Percentiles rank a stretch among this genome's conserved stretches.
phyloP scores from a whole-genome alignment of 352 stramenopile species.

The Thraustochytrium sp. region DNA sequence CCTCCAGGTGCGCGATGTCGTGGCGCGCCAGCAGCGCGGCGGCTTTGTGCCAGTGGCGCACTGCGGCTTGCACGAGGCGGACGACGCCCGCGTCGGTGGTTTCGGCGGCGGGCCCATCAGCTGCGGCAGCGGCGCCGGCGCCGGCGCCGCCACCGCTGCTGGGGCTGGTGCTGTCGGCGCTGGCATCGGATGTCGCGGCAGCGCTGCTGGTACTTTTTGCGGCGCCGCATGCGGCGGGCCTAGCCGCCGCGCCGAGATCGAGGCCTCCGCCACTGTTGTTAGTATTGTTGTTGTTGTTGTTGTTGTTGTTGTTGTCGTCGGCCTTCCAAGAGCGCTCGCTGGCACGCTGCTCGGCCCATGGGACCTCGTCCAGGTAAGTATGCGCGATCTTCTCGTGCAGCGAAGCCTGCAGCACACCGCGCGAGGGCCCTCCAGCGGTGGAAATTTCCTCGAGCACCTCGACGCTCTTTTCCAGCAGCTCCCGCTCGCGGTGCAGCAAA shows the following conservation, averaged over 20 bases:
- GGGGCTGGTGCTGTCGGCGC: too few species aligned
- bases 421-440: background rate
- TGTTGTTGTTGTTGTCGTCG: too few species aligned
- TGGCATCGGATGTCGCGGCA: too few species aligned
- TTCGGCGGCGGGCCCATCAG: background rate
- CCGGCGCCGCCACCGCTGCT: too few species aligned
- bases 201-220: too few species aligned
- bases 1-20: background rate
- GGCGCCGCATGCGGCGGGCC: too few species aligned
- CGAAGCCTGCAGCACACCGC: conserved; percentile 4
- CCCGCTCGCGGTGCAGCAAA: background rate
- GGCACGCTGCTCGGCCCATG: background rate
- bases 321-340: background rate
- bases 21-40: background rate
- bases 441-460: conserved; percentile 31
- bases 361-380: background rate
- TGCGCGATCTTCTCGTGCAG: conserved; percentile 22
- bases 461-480: conserved; percentile 1
- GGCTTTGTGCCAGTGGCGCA: conserved; percentile 15
- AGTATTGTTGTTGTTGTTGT: too few species aligned
- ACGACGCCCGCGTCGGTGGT: background rate
- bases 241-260: too few species aligned
- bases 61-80: background rate
- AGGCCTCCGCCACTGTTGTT: too few species aligned
- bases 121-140: too few species aligned